Percentiles rank a stretch among this genome's conserved stretches.
These are phyloP conservation scores for Exophiala phaeomuriformis DNA, from an alignment of 2,329 filamentous ascomycete species.

Conservation along the genomic window DNA sequence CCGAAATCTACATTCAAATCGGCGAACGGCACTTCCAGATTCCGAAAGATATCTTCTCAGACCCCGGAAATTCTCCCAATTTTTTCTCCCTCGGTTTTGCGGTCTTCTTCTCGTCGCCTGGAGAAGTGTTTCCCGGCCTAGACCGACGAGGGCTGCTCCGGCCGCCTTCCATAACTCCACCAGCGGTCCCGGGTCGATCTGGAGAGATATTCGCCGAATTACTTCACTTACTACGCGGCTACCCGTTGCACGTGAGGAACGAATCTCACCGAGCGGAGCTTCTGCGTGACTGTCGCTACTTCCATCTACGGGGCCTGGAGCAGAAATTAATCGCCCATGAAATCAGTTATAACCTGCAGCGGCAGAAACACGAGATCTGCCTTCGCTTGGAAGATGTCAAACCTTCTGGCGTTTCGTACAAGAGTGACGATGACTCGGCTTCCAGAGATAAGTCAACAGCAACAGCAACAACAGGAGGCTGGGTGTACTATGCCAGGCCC, in stretches of 20 bases:
- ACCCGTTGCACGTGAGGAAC: slow-evolving; percentile 67
- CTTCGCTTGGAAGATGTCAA: slow-evolving; percentile 80
- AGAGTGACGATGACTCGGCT: slow-evolving; percentile 37
- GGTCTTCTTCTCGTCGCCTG: slow-evolving; percentile 73
- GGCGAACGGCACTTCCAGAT: slow-evolving; percentile 83
- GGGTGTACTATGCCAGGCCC: slow-evolving; percentile 74
- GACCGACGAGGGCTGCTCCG: slow-evolving; percentile 71
- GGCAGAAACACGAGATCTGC: slow-evolving; percentile 64
- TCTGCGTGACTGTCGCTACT: slow-evolving; percentile 81
- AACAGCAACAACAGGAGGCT: slow-evolving; percentile 39
- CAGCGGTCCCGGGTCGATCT: slow-evolving; percentile 69
- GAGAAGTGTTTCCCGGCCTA: slow-evolving; percentile 78
- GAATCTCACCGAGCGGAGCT: slow-evolving; percentile 70
- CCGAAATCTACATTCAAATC: slow-evolving; percentile 86
- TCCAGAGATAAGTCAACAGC: slow-evolving; percentile 14
- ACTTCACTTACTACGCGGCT: slow-evolving; percentile 73
- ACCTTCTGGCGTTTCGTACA: slow-evolving; percentile 70
- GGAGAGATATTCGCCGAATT: slow-evolving; percentile 81
- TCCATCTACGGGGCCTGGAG: slow-evolving; percentile 84
- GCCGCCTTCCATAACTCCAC: slow-evolving; percentile 77
- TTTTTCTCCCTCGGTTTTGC: slow-evolving; percentile 90
- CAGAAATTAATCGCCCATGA: slow-evolving; percentile 74
- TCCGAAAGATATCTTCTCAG: slow-evolving; percentile 75
- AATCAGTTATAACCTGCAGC: slow-evolving; percentile 65
- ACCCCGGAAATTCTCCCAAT: slow-evolving; percentile 85